Conservation (phyloP, 2,329 filamentous ascomycete species). For the Colletotrichum zoysiae region DNA sequence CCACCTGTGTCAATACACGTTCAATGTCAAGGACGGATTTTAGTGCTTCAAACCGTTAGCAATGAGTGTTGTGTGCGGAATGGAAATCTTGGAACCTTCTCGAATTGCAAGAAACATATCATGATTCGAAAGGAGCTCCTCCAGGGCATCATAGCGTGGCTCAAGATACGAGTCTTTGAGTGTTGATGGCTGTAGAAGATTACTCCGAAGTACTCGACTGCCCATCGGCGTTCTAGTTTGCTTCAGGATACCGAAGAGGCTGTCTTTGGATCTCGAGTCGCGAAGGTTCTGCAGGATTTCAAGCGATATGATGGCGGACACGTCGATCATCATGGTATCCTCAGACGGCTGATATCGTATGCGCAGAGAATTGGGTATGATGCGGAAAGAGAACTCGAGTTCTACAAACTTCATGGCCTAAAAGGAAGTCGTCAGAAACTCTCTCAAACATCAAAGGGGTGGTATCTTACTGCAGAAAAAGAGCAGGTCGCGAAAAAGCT, state of each 20-base stretch:
- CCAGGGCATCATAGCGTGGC: slow-evolving; percentile 83
- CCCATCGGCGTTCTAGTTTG: slow-evolving; percentile 92
- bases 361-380: slow-evolving; percentile 83
- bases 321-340: slow-evolving; percentile 95
- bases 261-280: slow-evolving; percentile 81
- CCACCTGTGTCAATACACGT: slow-evolving; percentile 79
- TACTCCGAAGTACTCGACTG: slow-evolving; percentile 82
- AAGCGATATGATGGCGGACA: slow-evolving; percentile 86
- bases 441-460: background rate
- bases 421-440: slow-evolving; percentile 37
- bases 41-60: slow-evolving; percentile 65
- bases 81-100: slow-evolving; percentile 64
- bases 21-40: slow-evolving; percentile 85
- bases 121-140: slow-evolving; percentile 84
- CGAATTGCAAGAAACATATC: slow-evolving; percentile 86
- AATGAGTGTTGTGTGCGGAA: too few relatives aligned
- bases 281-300: slow-evolving; percentile 92
- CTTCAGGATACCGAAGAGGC: slow-evolving; percentile 87
- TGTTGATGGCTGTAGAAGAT: slow-evolving; percentile 90
- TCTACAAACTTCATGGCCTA: slow-evolving; percentile 88
- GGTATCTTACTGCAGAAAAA: slow-evolving; percentile 79
- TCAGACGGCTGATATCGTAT: slow-evolving; percentile 90
- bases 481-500: slow-evolving; percentile 90
- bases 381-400: slow-evolving; percentile 73
- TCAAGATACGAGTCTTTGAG: slow-evolving; percentile 72